These are phyloP conservation scores for Tricholoma saponaceum DNA, from an alignment of 768 basidiomycete genomes.

Conservation along the genomic window DNA sequence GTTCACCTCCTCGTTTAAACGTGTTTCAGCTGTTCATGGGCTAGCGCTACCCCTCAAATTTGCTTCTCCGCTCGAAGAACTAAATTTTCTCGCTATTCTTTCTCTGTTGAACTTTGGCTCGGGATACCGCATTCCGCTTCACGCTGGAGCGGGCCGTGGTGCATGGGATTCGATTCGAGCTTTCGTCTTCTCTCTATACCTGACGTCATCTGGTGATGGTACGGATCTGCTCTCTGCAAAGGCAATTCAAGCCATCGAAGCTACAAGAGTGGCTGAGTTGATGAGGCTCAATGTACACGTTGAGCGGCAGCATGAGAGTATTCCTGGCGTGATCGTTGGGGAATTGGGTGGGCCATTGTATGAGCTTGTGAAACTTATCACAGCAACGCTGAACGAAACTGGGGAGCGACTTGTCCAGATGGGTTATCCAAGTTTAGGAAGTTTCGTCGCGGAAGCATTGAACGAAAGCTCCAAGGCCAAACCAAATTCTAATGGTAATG, in stretches of 20 bases:
- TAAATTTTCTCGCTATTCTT: constrained; percentile 78
- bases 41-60: constrained; percentile 78
- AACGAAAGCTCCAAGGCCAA: constrained; percentile 42
- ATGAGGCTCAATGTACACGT: constrained; percentile 67
- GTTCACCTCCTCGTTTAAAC: constrained; percentile 58
- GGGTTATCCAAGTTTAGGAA: constrained; percentile 69
- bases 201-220: constrained; percentile 54
- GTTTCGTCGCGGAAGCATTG: constrained; percentile 68
- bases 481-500: constrained; percentile 21
- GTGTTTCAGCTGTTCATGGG: constrained; percentile 63
- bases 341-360: constrained; percentile 72
- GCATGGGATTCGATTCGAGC: constrained; percentile 83
- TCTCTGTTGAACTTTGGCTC: constrained; percentile 82
- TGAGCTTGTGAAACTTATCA: constrained; percentile 68
- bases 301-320: constrained; percentile 64
- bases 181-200: constrained; percentile 67
- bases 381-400: constrained; percentile 63
- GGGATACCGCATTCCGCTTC: constrained; percentile 73
- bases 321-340: constrained; percentile 70
- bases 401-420: constrained; percentile 55
- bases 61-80: constrained; percentile 63
- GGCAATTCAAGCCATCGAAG: constrained; percentile 54
- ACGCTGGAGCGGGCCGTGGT: constrained; percentile 68
- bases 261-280: constrained; percentile 63
- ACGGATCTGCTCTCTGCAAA: constrained; percentile 61